These are phyloP conservation scores for Hygrocybe punicea DNA, from an alignment of 768 basidiomycete species.

Conservation along the genomic window DNA sequence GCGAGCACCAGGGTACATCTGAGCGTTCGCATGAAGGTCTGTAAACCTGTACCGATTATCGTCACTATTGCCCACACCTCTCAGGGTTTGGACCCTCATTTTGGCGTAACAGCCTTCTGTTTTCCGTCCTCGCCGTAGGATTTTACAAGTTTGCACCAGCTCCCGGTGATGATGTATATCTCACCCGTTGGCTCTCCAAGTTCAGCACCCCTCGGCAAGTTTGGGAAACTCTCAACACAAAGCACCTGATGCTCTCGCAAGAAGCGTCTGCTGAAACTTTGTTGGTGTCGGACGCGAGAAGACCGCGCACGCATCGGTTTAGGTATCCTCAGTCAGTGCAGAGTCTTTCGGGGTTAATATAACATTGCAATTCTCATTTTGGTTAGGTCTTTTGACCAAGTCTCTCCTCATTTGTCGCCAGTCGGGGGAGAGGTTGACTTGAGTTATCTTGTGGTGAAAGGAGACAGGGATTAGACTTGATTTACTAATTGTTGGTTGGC, in stretches of 20 bases:
- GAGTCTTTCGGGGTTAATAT: neutral
- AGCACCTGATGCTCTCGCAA: constrained; percentile 50
- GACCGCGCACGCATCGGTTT: constrained; percentile 55
- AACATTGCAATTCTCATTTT: constrained; percentile 10
- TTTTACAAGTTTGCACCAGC: constrained; percentile 70
- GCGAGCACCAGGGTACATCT: constrained; percentile 36
- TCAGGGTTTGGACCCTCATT: constrained; percentile 61
- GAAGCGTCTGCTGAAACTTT: constrained; percentile 42
- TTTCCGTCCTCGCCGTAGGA: constrained; percentile 47
- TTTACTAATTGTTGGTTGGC: neutral
- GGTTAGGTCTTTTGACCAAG: constrained; percentile 52
- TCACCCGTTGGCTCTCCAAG: constrained; percentile 64
- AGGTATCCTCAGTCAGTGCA: constrained; percentile 74
- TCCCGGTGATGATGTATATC: constrained; percentile 54
- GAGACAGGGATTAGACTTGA: constrained; percentile 20
- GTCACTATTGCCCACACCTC: neutral
- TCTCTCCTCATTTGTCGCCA: constrained; percentile 56
- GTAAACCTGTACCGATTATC: constrained; percentile 10
- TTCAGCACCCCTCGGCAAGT: constrained; percentile 51
- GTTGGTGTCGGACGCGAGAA: constrained; percentile 44
- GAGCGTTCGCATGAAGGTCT: constrained; percentile 61
- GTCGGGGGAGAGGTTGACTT: constrained; percentile 36
- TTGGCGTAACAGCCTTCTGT: constrained; percentile 63
- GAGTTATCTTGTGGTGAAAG: constrained; percentile 30
- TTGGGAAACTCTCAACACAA: constrained; percentile 55